Evolutionary conservation across 2,329 filamentous ascomycete species (phyloP).

Genomic region (Calcarisporium arbuscula): DNA sequence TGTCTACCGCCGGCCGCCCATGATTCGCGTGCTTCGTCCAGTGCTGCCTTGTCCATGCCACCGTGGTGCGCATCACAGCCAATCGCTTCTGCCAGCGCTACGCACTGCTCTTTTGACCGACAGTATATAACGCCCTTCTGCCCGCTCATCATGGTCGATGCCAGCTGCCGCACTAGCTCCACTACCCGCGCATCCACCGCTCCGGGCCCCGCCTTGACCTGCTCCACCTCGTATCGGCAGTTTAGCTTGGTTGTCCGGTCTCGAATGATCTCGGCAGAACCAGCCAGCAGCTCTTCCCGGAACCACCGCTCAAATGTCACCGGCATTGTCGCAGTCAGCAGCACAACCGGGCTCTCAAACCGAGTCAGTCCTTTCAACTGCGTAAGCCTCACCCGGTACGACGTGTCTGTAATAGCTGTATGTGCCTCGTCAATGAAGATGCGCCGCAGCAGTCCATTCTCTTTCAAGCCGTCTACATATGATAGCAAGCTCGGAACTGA

Average conservation of each 20-base stretch:
- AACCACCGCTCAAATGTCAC: conserved; percentile 1
- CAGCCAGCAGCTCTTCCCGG: conserved; percentile 2
- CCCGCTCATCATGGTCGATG: too few species aligned
- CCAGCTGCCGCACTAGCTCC: conserved; percentile 2
- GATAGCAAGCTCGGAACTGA: conserved; percentile 1
- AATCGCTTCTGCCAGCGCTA: too few species aligned
- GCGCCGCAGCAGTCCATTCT: too few species aligned
- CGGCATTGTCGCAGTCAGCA: conserved; percentile 1
- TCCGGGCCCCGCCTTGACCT: conserved; percentile 1
- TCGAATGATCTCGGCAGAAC: neutral
- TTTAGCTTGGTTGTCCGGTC: conserved; percentile 2
- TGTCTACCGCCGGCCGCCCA: too few species aligned
- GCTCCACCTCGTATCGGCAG: conserved; percentile 2
- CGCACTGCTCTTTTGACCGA: too few species aligned
- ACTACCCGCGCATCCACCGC: conserved; percentile 1
- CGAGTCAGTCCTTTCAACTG: conserved; percentile 1
- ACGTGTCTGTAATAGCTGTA: conserved; percentile 1
- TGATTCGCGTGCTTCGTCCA: too few species aligned
- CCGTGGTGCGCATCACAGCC: too few species aligned
- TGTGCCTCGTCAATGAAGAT: conserved; percentile 1
- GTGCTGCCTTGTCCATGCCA: too few species aligned
- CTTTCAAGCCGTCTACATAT: conserved; percentile 1
- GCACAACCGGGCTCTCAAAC: conserved; percentile 1
- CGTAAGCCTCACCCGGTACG: neutral
- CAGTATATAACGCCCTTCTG: too few species aligned